Percentiles rank a stretch among this genome's conserved stretches.
Evolutionary conservation across 192 early-diverging fungal genomes (phyloP).

Genomic region (Chytriomyces confervae): DNA sequence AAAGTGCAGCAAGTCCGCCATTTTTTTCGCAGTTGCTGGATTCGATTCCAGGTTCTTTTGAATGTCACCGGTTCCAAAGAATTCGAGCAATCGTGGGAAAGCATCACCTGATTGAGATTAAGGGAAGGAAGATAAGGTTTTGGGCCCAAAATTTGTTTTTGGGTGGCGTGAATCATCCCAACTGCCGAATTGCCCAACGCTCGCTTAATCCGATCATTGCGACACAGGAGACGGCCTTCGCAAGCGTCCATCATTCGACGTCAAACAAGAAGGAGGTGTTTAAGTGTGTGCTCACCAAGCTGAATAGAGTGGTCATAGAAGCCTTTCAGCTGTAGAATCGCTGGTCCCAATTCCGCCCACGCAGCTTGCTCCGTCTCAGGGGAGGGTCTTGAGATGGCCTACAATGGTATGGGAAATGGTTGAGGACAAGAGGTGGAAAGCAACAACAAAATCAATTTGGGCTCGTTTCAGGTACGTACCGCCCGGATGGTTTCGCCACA

Average conservation of each 20-base stretch:
- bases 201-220: too few relatives aligned
- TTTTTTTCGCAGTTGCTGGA: constrained; percentile 78
- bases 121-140: constrained; percentile 1
- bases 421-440: neutral
- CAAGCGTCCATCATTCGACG: neutral
- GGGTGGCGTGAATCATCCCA: neutral
- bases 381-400: constrained; percentile 85
- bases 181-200: neutral
- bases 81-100: constrained; percentile 47
- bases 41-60: constrained; percentile 68
- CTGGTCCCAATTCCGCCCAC: constrained; percentile 85
- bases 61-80: constrained; percentile 57
- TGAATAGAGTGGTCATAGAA: constrained; percentile 82
- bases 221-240: too few relatives aligned
- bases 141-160: neutral
- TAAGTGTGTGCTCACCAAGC: constrained; percentile 56
- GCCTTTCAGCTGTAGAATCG: constrained; percentile 75
- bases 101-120: constrained; percentile 42
- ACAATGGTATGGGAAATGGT: neutral
- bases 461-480: constrained; percentile 52
- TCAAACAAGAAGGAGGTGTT: neutral
- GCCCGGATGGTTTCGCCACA: constrained; percentile 77
- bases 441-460: constrained; percentile 18
- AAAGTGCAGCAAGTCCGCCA: constrained; percentile 87
- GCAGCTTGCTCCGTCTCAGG: constrained; percentile 86